Percentiles rank a stretch among this genome's conserved stretches.
phyloP scores from a whole-genome alignment of 2,329 filamentous ascomycete genomes.

The Epichloe elymi region DNA sequence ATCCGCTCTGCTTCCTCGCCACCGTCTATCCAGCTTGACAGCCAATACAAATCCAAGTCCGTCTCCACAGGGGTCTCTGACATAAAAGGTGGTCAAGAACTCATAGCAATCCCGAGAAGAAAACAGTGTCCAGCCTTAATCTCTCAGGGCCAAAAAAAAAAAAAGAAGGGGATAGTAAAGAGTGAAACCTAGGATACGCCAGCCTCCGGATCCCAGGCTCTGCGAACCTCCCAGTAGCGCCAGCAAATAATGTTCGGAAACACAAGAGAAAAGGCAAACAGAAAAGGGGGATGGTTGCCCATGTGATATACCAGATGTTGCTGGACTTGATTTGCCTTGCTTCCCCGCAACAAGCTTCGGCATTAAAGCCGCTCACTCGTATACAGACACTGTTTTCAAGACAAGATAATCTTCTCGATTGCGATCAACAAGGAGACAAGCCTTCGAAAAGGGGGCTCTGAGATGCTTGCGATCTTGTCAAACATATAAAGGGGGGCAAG shows the following conservation, averaged over 20 bases:
- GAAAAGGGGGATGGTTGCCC: background rate
- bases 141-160: conserved; percentile 4
- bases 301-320: background rate
- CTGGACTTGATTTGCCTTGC: background rate
- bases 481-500: background rate
- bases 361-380: background rate
- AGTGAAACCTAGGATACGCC: conserved; percentile 4
- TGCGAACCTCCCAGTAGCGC: conserved; percentile 3
- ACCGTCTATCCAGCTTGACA: conserved; percentile 5
- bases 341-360: background rate
- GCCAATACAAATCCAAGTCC: conserved; percentile 6
- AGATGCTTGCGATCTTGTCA: background rate
- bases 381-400: background rate
- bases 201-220: background rate
- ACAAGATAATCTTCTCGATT: background rate
- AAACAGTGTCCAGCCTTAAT: conserved; percentile 2
- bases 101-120: background rate
- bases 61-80: background rate
- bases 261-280: background rate
- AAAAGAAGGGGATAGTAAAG: conserved; percentile 2
- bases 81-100: background rate
- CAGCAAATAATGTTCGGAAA: conserved; percentile 1
- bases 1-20: background rate
- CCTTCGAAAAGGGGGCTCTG: background rate
- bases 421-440: background rate